A percentile compares a stretch with the other conserved stretches of the same genome.
Evolutionary conservation across 306 rosid genomes (phyloP).

Genomic region (Morella rubra): DNA sequence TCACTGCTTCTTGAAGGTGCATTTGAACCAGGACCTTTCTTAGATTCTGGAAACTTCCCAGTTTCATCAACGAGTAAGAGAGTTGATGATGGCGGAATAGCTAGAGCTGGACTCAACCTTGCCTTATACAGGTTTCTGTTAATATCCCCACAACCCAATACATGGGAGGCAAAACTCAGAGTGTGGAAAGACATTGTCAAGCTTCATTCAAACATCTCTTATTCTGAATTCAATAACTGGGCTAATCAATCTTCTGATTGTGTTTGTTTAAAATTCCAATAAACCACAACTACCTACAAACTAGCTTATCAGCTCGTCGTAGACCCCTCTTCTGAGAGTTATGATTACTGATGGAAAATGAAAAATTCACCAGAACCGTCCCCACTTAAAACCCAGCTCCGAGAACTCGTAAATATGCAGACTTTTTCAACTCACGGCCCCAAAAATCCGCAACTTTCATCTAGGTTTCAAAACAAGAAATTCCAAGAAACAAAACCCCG

Average conservation of each 20-base stretch:
- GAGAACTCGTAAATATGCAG: neutral
- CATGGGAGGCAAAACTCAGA: constrained; percentile 39
- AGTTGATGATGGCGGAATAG: constrained; percentile 51
- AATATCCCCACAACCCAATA: constrained; percentile 34
- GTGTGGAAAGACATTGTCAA: constrained; percentile 42
- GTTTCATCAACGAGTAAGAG: constrained; percentile 49
- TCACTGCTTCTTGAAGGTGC: constrained; percentile 36
- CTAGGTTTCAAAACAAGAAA: constrained; percentile 21
- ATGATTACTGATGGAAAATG: neutral
- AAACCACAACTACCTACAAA: constrained; percentile 1
- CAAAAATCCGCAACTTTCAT: constrained; percentile 27
- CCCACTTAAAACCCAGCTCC: constrained; percentile 15
- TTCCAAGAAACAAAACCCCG: constrained; percentile 34
- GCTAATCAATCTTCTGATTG: neutral
- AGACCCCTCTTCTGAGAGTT: neutral
- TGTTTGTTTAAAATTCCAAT: neutral
- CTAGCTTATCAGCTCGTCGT: neutral
- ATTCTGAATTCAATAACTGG: constrained; percentile 2
- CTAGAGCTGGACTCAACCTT: constrained; percentile 49
- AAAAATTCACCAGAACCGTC: neutral
- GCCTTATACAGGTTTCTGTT: constrained; percentile 38
- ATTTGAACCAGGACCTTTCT: constrained; percentile 37
- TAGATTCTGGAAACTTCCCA: constrained; percentile 41
- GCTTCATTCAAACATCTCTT: constrained; percentile 43
- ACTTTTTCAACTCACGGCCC: neutral